A percentile compares a stretch with the other conserved stretches of the same genome.
Conservation (phyloP, 192 early-diverging fungal genomes). For the Endogone sp. region DNA sequence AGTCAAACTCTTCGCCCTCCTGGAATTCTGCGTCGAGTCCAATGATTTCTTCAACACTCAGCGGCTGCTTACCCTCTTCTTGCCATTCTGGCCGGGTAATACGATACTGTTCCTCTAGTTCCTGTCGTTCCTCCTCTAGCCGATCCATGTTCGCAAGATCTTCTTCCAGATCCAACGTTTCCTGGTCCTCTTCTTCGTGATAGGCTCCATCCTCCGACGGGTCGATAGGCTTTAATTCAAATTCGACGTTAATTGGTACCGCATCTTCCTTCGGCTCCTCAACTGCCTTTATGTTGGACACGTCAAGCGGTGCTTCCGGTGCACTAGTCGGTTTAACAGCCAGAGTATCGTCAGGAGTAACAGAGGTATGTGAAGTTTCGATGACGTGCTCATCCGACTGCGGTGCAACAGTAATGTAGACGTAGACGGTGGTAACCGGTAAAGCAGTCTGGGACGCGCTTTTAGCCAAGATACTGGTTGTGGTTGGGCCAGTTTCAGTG, state of each 20-base stretch:
- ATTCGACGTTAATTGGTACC: neutral
- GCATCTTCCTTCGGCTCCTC: constrained; percentile 15
- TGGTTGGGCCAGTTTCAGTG: neutral
- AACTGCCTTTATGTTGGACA: constrained; percentile 5
- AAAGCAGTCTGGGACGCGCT: neutral
- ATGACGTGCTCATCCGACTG: neutral
- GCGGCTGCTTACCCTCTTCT: neutral
- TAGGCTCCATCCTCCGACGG: constrained; percentile 7
- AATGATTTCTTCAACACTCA: neutral
- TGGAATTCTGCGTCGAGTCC: neutral
- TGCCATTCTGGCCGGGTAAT: neutral
- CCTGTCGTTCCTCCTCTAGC: neutral
- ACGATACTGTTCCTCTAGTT: neutral
- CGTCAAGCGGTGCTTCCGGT: neutral
- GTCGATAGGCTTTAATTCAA: neutral
- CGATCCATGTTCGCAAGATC: constrained; percentile 9
- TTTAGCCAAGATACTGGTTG: neutral
- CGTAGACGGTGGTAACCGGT: neutral
- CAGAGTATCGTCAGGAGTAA: neutral
- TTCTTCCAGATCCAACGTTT: constrained; percentile 13
- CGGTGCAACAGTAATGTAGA: neutral
- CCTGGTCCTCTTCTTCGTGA: constrained; percentile 1
- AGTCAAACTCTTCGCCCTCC: neutral
- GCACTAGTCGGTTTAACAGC: neutral
- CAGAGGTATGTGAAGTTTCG: neutral